Evolutionary conservation across 495 filamentous ascomycete genomes (phyloP), one percentile per base, ranked within the genome.

Genomic region (Xylaria grammica): DNA sequence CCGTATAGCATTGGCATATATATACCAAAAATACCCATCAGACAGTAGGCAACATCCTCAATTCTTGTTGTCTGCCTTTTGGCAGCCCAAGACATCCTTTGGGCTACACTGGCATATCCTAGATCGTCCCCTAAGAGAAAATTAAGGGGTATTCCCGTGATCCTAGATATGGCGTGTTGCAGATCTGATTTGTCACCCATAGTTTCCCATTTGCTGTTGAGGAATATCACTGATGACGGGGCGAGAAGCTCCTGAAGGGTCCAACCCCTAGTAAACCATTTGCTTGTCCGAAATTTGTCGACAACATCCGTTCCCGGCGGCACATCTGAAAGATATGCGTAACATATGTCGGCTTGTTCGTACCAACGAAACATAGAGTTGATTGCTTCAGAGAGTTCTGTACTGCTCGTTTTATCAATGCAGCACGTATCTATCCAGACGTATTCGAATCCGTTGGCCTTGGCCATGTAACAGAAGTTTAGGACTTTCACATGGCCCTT

Each of bases 391-490:
- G n/a, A n/a, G n/a, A n/a, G n/a, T 62, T 72, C 69, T n/a, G 67
- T 61, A 38, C 59, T 67, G 46, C 51, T 59, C 6, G 59, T 60
- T 17, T 68, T 72, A 45, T 72, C 67, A n/a, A 72, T 72, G 27
- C 69, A 72, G 56, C 69, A 72, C 20, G 69, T 72, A 11, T 72
- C 69, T 5, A 72, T 65, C 69, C 69, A 72, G 22, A 56, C 70
- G 27, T 69, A 71, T 1, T 13, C 36, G 30, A 52, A 63, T 0
- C 68, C 70, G 26, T 63, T 4, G 11, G 40, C 30, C 10, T 1
- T 2, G 13, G 17, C 62, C 65, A n/a, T 8, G 46, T 15, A 20
- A 61, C 60, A 26, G 58, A 60, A 1, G 24, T 27, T 5, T 29
- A 19, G 5, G 17, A 42, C 51, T 63, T 62, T 76, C 73, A 24